Percentiles rank a stretch among this genome's conserved stretches.
Conservation (phyloP, 2,329 filamentous ascomycete genomes). For the Exophiala lecanii-corni region DNA sequence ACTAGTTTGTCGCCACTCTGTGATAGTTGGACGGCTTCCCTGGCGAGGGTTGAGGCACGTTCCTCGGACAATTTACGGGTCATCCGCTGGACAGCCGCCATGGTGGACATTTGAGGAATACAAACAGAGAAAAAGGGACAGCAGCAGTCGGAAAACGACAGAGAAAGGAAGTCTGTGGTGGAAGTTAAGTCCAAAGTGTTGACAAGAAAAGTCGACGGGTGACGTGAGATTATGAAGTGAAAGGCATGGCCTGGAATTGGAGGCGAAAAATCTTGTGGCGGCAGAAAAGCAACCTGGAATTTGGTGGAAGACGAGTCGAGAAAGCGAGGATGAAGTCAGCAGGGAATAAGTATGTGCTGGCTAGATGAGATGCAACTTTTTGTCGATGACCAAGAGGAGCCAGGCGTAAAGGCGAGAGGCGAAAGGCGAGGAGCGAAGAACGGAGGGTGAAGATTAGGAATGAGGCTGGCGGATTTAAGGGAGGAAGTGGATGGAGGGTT, state of each 20-base stretch:
- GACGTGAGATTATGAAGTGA: conserved; percentile 20
- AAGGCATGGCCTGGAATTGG: conserved; percentile 10
- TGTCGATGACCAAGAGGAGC: background rate
- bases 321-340: background rate
- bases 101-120: conserved; percentile 18
- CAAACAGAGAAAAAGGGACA: background rate
- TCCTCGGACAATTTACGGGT: conserved; percentile 36
- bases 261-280: conserved; percentile 1
- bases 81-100: conserved; percentile 21
- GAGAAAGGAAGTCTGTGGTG: background rate
- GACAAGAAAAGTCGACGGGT: conserved; percentile 4
- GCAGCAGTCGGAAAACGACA: background rate
- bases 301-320: conserved; percentile 2
- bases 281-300: conserved; percentile 3
- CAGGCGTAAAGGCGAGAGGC: background rate
- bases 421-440: background rate
- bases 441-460: background rate
- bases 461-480: conserved; percentile 3
- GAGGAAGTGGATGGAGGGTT: too few species aligned
- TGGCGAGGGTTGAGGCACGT: conserved; percentile 42
- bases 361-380: background rate
- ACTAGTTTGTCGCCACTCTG: conserved; percentile 45
- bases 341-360: background rate
- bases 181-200: too few species aligned
- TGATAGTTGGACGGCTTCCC: conserved; percentile 44